These are phyloP conservation scores for Suillus bovinus DNA, from an alignment of 768 basidiomycete species.

Conservation along the genomic window DNA sequence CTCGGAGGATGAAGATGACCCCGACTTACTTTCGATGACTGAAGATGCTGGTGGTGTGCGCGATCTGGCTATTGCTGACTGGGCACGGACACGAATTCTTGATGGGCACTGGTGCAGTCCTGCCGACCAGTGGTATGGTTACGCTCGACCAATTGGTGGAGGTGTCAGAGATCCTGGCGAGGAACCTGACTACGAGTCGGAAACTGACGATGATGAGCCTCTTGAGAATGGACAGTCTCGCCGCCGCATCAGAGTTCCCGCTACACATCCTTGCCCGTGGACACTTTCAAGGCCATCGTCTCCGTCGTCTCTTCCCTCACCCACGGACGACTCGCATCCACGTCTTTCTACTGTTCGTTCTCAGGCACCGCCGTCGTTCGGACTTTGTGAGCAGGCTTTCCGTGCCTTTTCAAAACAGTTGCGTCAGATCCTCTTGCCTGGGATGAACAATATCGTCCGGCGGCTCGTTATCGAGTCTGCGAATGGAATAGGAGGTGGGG, in stretches of 20 bases:
- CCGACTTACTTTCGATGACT: constrained; percentile 42
- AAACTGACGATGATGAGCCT: constrained; percentile 27
- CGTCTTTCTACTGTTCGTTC: constrained; percentile 45
- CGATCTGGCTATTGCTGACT: constrained; percentile 65
- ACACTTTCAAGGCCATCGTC: constrained; percentile 35
- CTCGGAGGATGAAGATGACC: constrained; percentile 45
- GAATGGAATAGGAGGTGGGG: constrained; percentile 34
- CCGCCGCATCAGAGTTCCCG: constrained; percentile 26
- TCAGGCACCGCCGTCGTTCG: constrained; percentile 58
- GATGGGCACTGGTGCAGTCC: constrained; percentile 80
- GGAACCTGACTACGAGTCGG: constrained; percentile 29
- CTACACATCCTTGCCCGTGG: constrained; percentile 65
- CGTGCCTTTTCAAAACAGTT: constrained; percentile 59
- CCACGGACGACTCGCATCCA: constrained; percentile 44
- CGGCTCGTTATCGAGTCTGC: constrained; percentile 64
- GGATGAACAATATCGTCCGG: constrained; percentile 69
- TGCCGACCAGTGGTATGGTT: constrained; percentile 64
- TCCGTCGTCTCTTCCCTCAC: constrained; percentile 13
- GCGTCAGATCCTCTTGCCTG: constrained; percentile 58
- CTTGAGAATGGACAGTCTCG: constrained; percentile 17
- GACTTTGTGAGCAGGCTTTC: constrained; percentile 66
- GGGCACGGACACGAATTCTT: constrained; percentile 69
- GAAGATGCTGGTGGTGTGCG: constrained; percentile 48
- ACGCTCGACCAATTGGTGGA: constrained; percentile 40
- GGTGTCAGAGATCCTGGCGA: constrained; percentile 30